Evolutionary conservation across 805 yeast species (phyloP), one percentile per base, ranked within the genome.

Genomic region (Lipomyces sp.): DNA sequence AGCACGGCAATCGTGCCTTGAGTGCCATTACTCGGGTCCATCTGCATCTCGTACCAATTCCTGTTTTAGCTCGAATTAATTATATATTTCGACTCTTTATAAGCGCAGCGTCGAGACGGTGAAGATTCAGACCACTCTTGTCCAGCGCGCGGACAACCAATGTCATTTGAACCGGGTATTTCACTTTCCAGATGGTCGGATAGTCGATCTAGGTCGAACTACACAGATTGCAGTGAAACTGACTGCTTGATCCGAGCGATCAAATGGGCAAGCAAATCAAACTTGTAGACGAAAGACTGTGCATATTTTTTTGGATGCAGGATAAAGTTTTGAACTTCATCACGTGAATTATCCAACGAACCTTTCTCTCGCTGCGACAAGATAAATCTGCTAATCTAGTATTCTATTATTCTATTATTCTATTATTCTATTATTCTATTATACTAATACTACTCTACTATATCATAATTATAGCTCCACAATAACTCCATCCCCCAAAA

Each of bases 1-100:
- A 94, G 79, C 18, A 88, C 74, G n/a, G 83, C 85, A 59, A 92
- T 85, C 0, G 97, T 87, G 63, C 76, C 79, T 18, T 67, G 59
- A 24, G 77, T 73, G 34, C 57, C 63, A 18, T 34, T 59, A 51
- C 18, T 10, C 33, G 54, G 34, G 29, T 51, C 34, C 15, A 34
- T 51, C 24, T 51, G 54, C 54, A 51, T 51, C 54, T 42, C n/a
- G 48, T n/a, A 15, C 18, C 24, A 42, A 42, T 42, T 13, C 18
- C 18, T 42, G 4, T 24, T 42, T 42, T 42, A 24, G 24, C 48
- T 42, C 24, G 48, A 24, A 42, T 42, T n/a, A 42, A 42, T 42
- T 42, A 42, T 42, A 42, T 42, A 42, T 42, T 24, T 24, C 24
- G 48, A n/a, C 48, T 42, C 45, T 37, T 42, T 18, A 42, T 42